Conservation (phyloP, 169 alveolate genomes). For the Cryptosporidium parvum region DNA sequence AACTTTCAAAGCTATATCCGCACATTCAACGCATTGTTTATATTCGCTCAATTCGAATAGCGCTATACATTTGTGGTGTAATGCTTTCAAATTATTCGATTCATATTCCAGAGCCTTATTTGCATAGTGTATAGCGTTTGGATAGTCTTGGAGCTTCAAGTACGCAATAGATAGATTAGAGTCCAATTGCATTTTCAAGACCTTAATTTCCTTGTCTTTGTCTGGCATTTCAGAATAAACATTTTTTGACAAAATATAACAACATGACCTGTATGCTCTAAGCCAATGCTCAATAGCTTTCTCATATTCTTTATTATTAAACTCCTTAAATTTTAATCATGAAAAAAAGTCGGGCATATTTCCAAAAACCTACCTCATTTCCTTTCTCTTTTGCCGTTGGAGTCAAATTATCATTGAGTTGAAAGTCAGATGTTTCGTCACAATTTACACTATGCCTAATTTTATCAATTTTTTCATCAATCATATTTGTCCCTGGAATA, state of each 20-base stretch:
- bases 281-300: constrained; percentile 74
- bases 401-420: neutral
- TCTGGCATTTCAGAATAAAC: constrained; percentile 44
- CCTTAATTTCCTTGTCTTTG: constrained; percentile 21
- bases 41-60: constrained; percentile 48
- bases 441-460: neutral
- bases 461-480: neutral
- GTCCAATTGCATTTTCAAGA: constrained; percentile 57
- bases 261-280: constrained; percentile 73
- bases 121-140: constrained; percentile 50
- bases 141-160: constrained; percentile 44
- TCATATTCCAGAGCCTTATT: constrained; percentile 27
- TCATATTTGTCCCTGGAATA: neutral
- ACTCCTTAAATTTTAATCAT: neutral
- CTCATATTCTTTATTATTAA: constrained; percentile 37
- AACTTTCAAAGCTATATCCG: constrained; percentile 36
- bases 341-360: neutral
- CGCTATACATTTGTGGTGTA: constrained; percentile 66
- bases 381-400: constrained; percentile 72
- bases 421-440: neutral
- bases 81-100: constrained; percentile 48
- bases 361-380: constrained; percentile 47
- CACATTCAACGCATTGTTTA: constrained; percentile 36
- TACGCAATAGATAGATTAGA: constrained; percentile 56
- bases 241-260: constrained; percentile 48